Base-by-base conservation (phyloP, 805 yeast genomes). In the Torulaspora gathmanii region DNA sequence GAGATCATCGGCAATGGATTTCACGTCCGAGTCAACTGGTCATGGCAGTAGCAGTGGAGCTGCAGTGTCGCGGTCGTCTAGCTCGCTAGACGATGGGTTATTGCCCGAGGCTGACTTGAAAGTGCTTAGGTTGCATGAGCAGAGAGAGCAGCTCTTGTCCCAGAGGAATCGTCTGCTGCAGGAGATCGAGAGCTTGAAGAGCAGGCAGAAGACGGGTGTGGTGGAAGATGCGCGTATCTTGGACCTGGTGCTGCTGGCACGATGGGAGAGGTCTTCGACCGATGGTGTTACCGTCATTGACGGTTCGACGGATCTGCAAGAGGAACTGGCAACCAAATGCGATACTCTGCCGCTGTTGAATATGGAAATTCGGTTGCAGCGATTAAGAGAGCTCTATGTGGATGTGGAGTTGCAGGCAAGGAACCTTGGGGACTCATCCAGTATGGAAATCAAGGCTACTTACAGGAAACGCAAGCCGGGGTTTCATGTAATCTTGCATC, bases 341-440 rank as follows among this genome's bases (percentile, higher is more conserved):
- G 66, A 61, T 38, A 56, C 63, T 1, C 30, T 61, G 41, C 66
- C 67, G 2, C 22, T 63, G 17, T 43, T 60, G 23, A 58, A 60
- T 36, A 53, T 55, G 52, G 46, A 53, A 15, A 15, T 49, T 31
- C 37, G 67, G 26, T 38, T 59, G 25, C 20, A 45, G 20, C 51
- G 52, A 42, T 26, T 63, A 35, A 42, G 23, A 28, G 40, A 52
- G 5, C 19, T 53, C 29, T 59, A 55, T 40, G 51, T 57, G 5
- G 15, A 45, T 31, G 49, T 55, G 11, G 37, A 40, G 12, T 31
- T 57, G 19, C 33, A 37, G 5, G 35, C 47, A 4, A 13, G 15
- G 5, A 38, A 30, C 15, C 33, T 15, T 8, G 41, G 37, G 16
- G 44, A 40, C 9, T 22, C 25, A 15, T 25, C 25, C 8, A 30